Percentiles rank a stretch among this genome's conserved stretches.
Evolutionary conservation across 352 stramenopile species (phyloP).

Genomic region (Pythium chondricola): DNA sequence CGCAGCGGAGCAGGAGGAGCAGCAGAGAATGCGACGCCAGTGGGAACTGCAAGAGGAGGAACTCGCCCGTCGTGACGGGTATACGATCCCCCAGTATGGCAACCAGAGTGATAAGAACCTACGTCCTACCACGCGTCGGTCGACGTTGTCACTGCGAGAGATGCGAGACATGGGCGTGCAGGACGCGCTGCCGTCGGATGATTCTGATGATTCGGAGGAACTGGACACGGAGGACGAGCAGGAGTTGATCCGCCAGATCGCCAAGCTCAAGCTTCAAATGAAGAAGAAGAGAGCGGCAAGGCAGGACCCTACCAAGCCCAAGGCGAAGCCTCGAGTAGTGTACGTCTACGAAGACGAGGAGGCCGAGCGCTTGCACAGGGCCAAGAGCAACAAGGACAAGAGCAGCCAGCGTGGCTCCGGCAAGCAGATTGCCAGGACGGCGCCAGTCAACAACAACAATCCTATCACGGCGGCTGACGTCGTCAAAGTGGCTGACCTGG

Average conservation of each 20-base stretch:
- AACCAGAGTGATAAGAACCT: not conserved
- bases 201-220: constrained; percentile 15
- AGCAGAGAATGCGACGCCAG: not conserved
- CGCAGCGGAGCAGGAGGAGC: not conserved
- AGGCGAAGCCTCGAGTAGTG: too few species aligned
- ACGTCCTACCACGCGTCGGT: constrained; percentile 1
- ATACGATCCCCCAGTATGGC: too few species aligned
- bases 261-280: constrained; percentile 22
- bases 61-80: not conserved
- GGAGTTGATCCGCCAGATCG: constrained; percentile 18
- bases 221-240: constrained; percentile 20
- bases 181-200: constrained; percentile 14
- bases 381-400: too few species aligned
- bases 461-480: too few species aligned
- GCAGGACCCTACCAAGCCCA: too few species aligned
- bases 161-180: constrained; percentile 19
- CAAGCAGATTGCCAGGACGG: too few species aligned
- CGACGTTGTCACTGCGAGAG: constrained; percentile 13
- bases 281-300: constrained; percentile 1
- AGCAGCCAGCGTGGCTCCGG: too few species aligned
- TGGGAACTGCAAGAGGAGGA: not conserved
- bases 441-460: too few species aligned
- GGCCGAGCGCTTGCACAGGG: not conserved
- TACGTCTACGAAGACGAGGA: not conserved
- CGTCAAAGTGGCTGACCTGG: too few species aligned